These are phyloP conservation scores for Herpetomonas samuelpessoai DNA, from an alignment of 208 protist genomes.

Conservation along the genomic window DNA sequence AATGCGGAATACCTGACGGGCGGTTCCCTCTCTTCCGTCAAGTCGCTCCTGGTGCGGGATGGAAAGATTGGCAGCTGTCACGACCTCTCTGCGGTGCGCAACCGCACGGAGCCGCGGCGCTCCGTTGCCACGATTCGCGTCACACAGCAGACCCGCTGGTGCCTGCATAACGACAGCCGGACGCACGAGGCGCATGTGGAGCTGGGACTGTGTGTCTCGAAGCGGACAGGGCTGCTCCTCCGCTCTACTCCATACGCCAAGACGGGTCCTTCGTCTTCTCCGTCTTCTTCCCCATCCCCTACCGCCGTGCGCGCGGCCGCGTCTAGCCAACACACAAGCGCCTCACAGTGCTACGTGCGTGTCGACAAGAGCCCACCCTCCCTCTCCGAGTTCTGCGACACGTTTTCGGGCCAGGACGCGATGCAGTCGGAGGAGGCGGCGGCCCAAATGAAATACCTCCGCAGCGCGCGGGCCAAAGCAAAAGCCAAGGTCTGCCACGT, in stretches of 20 bases:
- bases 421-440: neutral
- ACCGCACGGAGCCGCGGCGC: conserved; percentile 21
- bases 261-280: too few species aligned
- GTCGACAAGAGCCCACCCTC: neutral
- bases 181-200: conserved; percentile 49
- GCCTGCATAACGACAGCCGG: conserved; percentile 61
- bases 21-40: neutral
- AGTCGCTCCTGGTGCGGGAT: neutral
- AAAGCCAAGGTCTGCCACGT: conserved; percentile 7
- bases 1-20: too few species aligned
- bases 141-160: conserved; percentile 31
- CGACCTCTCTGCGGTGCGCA: conserved; percentile 8
- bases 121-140: conserved; percentile 15
- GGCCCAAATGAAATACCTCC: neutral
- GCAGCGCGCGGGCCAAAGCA: neutral
- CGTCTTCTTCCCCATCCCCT: too few species aligned
- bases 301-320: neutral
- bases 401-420: neutral
- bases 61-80: neutral
- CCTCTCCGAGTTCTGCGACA: neutral
- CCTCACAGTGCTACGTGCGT: neutral
- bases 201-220: conserved; percentile 22
- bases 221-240: neutral
- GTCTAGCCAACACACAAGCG: neutral
- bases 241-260: neutral